These are phyloP conservation scores for Yarrowia sp. DNA, from an alignment of 805 yeast genomes.

Conservation along the genomic window DNA sequence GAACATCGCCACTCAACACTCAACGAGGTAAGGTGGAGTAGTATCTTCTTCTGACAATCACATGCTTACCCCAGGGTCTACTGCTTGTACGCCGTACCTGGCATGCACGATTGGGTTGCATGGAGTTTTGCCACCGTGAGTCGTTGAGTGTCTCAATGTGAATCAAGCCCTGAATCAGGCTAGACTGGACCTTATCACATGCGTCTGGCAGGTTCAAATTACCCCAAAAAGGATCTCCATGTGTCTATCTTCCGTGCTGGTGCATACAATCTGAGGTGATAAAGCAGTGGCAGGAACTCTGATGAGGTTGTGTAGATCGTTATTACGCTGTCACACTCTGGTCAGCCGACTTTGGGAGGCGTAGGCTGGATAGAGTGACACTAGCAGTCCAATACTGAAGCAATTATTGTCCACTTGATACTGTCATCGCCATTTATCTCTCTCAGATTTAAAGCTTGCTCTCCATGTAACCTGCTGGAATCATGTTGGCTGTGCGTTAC, in stretches of 20 bases:
- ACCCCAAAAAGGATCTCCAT: neutral
- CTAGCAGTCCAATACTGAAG: neutral
- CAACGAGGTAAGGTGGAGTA: neutral
- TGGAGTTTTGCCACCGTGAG: neutral
- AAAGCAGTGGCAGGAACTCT: neutral
- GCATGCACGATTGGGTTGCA: neutral
- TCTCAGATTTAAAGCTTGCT: neutral
- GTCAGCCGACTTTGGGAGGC: neutral
- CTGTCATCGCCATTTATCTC: neutral
- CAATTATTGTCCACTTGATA: neutral
- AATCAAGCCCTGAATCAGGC: conserved; percentile 13
- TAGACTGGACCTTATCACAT: neutral
- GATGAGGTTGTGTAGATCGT: neutral
- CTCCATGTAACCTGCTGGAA: neutral
- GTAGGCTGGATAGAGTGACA: neutral
- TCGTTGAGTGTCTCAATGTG: neutral
- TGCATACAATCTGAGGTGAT: neutral
- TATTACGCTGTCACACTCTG: neutral
- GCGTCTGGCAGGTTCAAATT: neutral
- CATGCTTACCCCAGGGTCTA: neutral
- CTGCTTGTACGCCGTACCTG: neutral
- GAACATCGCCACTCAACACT: neutral
- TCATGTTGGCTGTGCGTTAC: neutral
- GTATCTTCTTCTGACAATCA: neutral
- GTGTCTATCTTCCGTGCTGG: neutral